These are phyloP conservation scores for Fragilariopsis cylindrus DNA, from an alignment of 108 stramenopile species.

Conservation along the genomic window DNA sequence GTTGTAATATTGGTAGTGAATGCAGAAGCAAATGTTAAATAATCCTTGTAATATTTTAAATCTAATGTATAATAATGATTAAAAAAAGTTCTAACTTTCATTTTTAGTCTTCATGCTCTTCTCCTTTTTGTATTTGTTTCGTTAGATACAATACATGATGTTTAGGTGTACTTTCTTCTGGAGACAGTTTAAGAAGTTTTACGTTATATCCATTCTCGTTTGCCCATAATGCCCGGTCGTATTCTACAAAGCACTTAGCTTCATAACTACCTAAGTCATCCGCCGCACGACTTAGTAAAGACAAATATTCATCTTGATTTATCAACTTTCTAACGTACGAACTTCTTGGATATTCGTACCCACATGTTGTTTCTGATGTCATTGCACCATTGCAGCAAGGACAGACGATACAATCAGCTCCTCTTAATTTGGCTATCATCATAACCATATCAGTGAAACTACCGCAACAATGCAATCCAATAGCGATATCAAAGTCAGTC, in stretches of 20 bases:
- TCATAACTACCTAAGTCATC: slow-evolving; percentile 28
- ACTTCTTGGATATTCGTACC: slow-evolving; percentile 36
- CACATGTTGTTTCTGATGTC: slow-evolving; percentile 20
- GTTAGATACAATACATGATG: slow-evolving; percentile 38
- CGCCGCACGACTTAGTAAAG: slow-evolving; percentile 22
- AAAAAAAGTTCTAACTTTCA: neutral
- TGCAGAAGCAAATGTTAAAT: neutral
- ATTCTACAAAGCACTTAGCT: slow-evolving; percentile 40
- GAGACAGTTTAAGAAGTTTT: slow-evolving; percentile 31
- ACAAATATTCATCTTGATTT: slow-evolving; percentile 34
- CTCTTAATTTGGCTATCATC: slow-evolving; percentile 18
- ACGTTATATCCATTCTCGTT: slow-evolving; percentile 31
- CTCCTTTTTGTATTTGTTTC: neutral
- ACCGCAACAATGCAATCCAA: slow-evolving; percentile 42
- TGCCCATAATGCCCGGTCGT: slow-evolving; percentile 39
- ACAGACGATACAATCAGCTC: slow-evolving; percentile 38
- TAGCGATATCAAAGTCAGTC: slow-evolving; percentile 29
- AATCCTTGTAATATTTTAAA: neutral
- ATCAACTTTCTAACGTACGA: slow-evolving; percentile 15
- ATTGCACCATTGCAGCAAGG: slow-evolving; percentile 44
- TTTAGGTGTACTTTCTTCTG: slow-evolving; percentile 33
- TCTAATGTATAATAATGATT: neutral
- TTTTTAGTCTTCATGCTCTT: neutral
- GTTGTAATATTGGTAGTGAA: neutral
- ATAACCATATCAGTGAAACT: slow-evolving; percentile 46